Conservation (phyloP, 2,329 filamentous ascomycete genomes). For the Leptographium procerum region DNA sequence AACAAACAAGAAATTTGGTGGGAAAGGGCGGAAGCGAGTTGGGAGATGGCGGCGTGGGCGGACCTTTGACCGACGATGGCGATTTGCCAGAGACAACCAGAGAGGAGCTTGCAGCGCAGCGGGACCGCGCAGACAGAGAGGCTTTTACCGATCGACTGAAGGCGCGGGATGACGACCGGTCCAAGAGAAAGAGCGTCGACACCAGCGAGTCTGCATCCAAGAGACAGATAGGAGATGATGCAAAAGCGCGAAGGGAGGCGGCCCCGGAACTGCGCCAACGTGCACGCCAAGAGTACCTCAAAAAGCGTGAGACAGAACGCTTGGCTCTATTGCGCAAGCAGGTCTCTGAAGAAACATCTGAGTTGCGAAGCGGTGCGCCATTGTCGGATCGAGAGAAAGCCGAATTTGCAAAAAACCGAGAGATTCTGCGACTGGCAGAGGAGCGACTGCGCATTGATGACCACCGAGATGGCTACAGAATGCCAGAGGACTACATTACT, state of each 20-base stretch:
- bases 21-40: constrained; percentile 13
- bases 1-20: neutral
- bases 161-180: constrained; percentile 57
- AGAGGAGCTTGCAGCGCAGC: constrained; percentile 46
- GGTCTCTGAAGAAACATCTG: constrained; percentile 77
- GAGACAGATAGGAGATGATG: constrained; percentile 54
- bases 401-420: constrained; percentile 80
- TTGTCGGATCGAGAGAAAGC: constrained; percentile 70
- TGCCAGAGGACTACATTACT: constrained; percentile 92
- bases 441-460: constrained; percentile 83
- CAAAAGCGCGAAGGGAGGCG: constrained; percentile 55
- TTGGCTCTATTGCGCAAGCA: constrained; percentile 80
- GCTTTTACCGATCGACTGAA: constrained; percentile 68
- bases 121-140: constrained; percentile 64
- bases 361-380: constrained; percentile 62
- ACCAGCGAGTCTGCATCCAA: constrained; percentile 36
- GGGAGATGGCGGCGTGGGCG: constrained; percentile 1
- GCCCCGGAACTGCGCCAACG: constrained; percentile 71
- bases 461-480: constrained; percentile 78
- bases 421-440: constrained; percentile 70
- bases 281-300: constrained; percentile 84
- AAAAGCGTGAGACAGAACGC: constrained; percentile 81
- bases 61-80: constrained; percentile 21
- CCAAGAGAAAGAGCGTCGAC: constrained; percentile 53
- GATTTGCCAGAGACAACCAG: constrained; percentile 50